Evolutionary conservation across 345 rosid genomes (phyloP).

Genomic region (Syzygium aqueum): DNA sequence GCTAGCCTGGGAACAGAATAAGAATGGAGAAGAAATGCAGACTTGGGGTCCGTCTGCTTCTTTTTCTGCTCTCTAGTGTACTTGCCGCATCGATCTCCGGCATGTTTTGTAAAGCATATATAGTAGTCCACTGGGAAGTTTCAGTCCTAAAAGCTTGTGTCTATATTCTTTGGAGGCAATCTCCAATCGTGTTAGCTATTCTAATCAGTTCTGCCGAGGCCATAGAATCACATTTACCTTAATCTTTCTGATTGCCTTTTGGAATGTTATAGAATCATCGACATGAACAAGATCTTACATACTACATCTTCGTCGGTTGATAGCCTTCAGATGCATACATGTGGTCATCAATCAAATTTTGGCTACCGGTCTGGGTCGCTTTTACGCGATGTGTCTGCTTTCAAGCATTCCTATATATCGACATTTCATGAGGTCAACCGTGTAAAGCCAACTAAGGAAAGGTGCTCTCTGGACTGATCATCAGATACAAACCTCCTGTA

Average conservation of each 20-base stretch:
- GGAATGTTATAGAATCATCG: not conserved
- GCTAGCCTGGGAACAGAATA: not conserved
- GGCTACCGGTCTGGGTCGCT: not conserved
- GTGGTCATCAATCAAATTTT: not conserved
- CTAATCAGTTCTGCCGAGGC: not conserved
- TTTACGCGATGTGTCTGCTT: not conserved
- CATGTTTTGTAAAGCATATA: conserved; percentile 14
- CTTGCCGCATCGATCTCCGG: not conserved
- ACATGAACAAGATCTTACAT: not conserved
- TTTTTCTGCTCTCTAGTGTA: not conserved
- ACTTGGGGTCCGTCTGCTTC: not conserved
- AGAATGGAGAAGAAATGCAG: not conserved
- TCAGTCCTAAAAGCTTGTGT: not conserved
- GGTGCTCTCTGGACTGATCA: not conserved
- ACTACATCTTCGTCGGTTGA: not conserved
- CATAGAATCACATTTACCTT: not conserved
- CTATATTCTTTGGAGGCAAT: not conserved
- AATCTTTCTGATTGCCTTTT: not conserved
- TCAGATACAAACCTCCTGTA: not conserved
- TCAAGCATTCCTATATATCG: not conserved
- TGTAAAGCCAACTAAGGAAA: not conserved
- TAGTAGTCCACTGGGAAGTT: not conserved
- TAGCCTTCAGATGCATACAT: not conserved
- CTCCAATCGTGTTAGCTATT: not conserved
- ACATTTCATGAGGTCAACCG: not conserved